Percentiles rank a stretch among this genome's conserved stretches.
Evolutionary conservation across 2,329 filamentous ascomycete genomes (phyloP).

Genomic region (Fusarium sp.): DNA sequence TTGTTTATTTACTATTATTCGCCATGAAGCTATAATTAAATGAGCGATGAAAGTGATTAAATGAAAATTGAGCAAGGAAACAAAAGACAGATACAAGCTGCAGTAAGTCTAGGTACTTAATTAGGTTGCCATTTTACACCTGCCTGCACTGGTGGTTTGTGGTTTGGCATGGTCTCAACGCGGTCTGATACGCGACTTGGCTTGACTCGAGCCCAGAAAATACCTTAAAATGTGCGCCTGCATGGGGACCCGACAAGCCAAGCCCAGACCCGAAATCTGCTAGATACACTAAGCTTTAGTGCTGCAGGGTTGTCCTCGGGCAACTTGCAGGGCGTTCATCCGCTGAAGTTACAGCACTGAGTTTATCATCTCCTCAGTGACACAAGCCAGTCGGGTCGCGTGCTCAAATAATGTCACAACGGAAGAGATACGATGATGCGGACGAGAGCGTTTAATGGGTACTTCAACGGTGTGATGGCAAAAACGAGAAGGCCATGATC

Average conservation of each 20-base stretch:
- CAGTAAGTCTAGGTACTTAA: background rate
- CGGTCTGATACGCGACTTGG: slow-evolving; percentile 38
- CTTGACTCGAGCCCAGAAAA: slow-evolving; percentile 25
- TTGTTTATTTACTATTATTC: slow-evolving; percentile 24
- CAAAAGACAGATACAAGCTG: background rate
- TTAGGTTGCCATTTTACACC: slow-evolving; percentile 3
- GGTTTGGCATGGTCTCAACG: slow-evolving; percentile 15
- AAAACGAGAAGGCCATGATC: background rate
- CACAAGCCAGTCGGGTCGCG: slow-evolving; percentile 15
- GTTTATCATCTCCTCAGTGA: background rate
- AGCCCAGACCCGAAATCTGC: slow-evolving; percentile 13
- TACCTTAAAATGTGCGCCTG: slow-evolving; percentile 22
- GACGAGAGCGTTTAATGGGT: background rate
- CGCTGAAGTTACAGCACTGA: slow-evolving; percentile 14
- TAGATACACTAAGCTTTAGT: slow-evolving; percentile 38
- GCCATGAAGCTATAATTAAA: background rate
- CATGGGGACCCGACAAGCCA: slow-evolving; percentile 1
- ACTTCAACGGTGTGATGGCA: background rate
- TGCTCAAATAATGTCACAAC: slow-evolving; percentile 7
- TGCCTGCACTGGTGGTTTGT: slow-evolving; percentile 19
- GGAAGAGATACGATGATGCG: background rate
- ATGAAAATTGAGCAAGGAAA: background rate
- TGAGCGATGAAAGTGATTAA: background rate
- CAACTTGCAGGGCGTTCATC: slow-evolving; percentile 22
- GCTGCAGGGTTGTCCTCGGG: slow-evolving; percentile 12